A percentile compares a stretch with the other conserved stretches of the same genome.
phyloP scores from a whole-genome alignment of 495 filamentous ascomycete genomes.

The Penicillium samsonianum region DNA sequence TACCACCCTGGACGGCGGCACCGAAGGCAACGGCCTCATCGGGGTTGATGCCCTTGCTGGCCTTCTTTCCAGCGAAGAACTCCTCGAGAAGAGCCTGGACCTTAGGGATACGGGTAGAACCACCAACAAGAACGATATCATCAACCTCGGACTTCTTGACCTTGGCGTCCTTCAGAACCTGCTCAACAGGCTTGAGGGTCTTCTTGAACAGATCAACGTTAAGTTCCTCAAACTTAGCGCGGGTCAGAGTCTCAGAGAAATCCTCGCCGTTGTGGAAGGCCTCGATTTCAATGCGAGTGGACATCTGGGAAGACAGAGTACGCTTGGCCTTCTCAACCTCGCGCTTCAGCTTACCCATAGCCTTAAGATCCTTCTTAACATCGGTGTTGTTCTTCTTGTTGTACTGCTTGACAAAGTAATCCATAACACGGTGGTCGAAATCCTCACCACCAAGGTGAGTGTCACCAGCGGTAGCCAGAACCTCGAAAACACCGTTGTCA shows the following conservation, averaged over 20 bases:
- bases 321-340: slow-evolving; percentile 99
- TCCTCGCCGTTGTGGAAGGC: slow-evolving; percentile 96
- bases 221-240: slow-evolving; percentile 98
- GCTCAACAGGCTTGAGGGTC: slow-evolving; percentile 98
- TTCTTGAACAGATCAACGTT: slow-evolving; percentile 99
- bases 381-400: slow-evolving; percentile 97
- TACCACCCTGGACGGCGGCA: slow-evolving; percentile 95
- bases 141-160: slow-evolving; percentile 83
- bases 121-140: slow-evolving; percentile 89
- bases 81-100: slow-evolving; percentile 93
- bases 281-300: slow-evolving; percentile 96
- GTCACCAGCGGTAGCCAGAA: slow-evolving; percentile 96
- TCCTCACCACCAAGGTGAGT: slow-evolving; percentile 99
- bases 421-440: slow-evolving; percentile 98
- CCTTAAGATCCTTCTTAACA: slow-evolving; percentile 92
- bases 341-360: slow-evolving; percentile 99
- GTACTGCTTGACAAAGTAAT: slow-evolving; percentile 96
- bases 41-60: slow-evolving; percentile 97
- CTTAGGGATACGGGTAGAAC: slow-evolving; percentile 96
- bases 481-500: slow-evolving; percentile 97
- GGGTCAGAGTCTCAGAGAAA: slow-evolving; percentile 97
- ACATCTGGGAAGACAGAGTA: slow-evolving; percentile 97
- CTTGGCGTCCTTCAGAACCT: slow-evolving; percentile 91
- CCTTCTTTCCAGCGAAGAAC: slow-evolving; percentile 91
- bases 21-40: slow-evolving; percentile 98